A percentile compares a stretch with the other conserved stretches of the same genome.
These are phyloP conservation scores for Trichoderma harzianum DNA, from an alignment of 2,329 filamentous ascomycete genomes.

Conservation along the genomic window DNA sequence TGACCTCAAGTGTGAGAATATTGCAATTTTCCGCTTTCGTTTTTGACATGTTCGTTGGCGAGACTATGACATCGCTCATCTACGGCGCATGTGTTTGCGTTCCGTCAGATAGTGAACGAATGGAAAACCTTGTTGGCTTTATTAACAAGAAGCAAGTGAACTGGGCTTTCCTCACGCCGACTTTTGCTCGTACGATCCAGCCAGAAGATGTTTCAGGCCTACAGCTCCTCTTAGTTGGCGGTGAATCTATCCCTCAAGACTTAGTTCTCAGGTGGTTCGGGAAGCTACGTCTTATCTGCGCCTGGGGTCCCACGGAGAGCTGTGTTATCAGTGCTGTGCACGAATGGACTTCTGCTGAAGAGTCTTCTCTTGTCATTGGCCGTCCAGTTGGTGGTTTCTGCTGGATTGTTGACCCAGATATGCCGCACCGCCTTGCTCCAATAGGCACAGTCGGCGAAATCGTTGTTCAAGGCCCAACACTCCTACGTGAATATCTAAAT, in stretches of 20 bases:
- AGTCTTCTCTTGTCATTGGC: background rate
- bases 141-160: background rate
- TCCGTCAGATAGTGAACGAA: background rate
- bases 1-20: background rate
- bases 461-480: background rate
- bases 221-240: slow-evolving; percentile 4
- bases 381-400: background rate
- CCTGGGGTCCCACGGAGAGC: slow-evolving; percentile 20
- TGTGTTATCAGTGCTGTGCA: background rate
- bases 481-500: background rate
- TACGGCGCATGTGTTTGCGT: background rate
- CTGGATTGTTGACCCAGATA: slow-evolving; percentile 6
- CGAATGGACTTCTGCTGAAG: background rate
- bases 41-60: background rate
- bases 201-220: slow-evolving; percentile 3
- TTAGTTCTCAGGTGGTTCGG: slow-evolving; percentile 12
- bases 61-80: background rate
- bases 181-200: background rate
- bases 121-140: background rate
- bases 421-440: background rate
- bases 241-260: slow-evolving; percentile 8
- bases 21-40: background rate
- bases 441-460: background rate
- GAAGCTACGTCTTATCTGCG: slow-evolving; percentile 13
- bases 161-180: background rate